Evolutionary conservation across 345 rosid genomes (phyloP).

Genomic region (Hirschfeldia incana): DNA sequence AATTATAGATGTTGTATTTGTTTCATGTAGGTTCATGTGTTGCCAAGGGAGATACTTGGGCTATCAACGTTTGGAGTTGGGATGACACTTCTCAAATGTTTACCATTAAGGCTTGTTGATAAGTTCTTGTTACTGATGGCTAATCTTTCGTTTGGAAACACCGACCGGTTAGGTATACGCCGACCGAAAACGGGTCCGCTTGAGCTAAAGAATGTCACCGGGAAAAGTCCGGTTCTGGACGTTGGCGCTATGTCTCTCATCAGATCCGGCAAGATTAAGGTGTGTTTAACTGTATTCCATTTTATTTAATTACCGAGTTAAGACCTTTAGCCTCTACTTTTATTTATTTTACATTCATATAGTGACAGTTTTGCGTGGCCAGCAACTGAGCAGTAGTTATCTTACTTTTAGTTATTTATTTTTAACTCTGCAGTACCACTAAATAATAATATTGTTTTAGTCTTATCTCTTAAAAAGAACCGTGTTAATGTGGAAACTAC

Average conservation of each 20-base stretch:
- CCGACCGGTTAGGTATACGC: slow-evolving; percentile 50
- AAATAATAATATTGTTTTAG: background rate
- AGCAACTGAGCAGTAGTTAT: background rate
- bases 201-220: slow-evolving; percentile 57
- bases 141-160: slow-evolving; percentile 50
- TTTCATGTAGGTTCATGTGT: slow-evolving; percentile 52
- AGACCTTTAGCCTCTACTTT: background rate
- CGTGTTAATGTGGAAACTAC: slow-evolving; percentile 14
- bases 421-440: background rate
- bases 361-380: slow-evolving; percentile 17
- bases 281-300: slow-evolving; percentile 20
- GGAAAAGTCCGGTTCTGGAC: slow-evolving; percentile 73
- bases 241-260: slow-evolving; percentile 63
- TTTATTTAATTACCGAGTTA: background rate
- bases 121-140: slow-evolving; percentile 53
- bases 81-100: slow-evolving; percentile 59
- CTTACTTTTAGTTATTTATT: background rate
- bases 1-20: background rate
- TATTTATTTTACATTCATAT: background rate
- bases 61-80: slow-evolving; percentile 62
- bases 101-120: slow-evolving; percentile 58
- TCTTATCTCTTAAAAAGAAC: slow-evolving; percentile 26
- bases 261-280: slow-evolving; percentile 63
- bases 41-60: slow-evolving; percentile 71
- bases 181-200: slow-evolving; percentile 69